phyloP scores from a whole-genome alignment of 148 eudicot species.

The Arctostaphylos glauca region DNA sequence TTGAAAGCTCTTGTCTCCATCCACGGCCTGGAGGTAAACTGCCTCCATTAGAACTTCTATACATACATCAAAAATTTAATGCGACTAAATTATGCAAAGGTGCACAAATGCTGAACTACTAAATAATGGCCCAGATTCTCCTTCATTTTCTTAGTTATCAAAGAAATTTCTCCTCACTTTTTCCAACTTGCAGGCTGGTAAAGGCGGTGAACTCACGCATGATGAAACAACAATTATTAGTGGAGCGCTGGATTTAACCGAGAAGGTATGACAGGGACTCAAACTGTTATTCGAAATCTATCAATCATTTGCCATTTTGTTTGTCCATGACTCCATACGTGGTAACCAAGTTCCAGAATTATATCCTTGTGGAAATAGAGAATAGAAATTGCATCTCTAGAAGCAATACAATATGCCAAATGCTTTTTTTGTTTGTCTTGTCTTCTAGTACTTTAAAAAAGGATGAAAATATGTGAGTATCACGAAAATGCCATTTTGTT shows the following conservation, averaged over 20 bases:
- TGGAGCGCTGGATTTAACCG: conserved; percentile 88
- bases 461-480: not conserved
- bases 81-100: not conserved
- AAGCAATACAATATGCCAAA: not conserved
- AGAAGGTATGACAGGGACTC: conserved; percentile 41
- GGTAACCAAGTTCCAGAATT: not conserved
- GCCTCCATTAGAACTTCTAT: not conserved
- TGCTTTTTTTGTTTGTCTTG: not conserved
- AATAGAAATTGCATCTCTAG: not conserved
- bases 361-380: not conserved
- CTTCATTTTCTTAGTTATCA: not conserved
- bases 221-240: conserved; percentile 97
- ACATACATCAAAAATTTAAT: not conserved
- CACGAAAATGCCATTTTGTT: not conserved
- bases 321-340: not conserved
- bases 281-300: not conserved
- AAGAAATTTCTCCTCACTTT: not conserved
- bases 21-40: conserved; percentile 73
- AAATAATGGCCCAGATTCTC: not conserved
- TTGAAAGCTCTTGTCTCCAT: conserved; percentile 87
- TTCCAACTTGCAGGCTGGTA: conserved; percentile 64
- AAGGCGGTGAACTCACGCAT: conserved; percentile 96
- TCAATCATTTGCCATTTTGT: not conserved
- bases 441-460: not conserved
- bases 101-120: not conserved